Conservation (phyloP, 306 rosid species). For the Trichosanthes truncata region DNA sequence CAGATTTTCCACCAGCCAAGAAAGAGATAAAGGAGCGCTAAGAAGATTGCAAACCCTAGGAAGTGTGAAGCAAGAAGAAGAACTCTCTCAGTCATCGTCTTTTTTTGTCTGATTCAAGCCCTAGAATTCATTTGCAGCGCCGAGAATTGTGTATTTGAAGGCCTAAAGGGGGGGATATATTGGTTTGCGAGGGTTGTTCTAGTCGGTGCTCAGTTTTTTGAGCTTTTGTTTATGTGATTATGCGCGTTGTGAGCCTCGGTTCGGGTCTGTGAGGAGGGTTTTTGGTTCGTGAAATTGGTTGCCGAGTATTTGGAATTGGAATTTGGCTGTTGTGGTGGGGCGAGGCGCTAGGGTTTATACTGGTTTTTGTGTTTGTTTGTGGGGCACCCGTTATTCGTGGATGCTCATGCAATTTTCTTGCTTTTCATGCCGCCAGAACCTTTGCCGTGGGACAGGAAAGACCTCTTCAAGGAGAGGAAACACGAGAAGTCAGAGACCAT, state of each 20-base stretch:
- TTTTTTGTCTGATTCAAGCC: slow-evolving; percentile 30
- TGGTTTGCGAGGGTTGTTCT: slow-evolving; percentile 18
- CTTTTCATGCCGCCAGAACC: slow-evolving; percentile 99
- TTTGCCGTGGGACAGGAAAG: slow-evolving; percentile 96
- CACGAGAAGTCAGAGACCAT: slow-evolving; percentile 82
- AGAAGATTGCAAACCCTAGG: slow-evolving; percentile 19
- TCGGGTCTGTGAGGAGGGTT: slow-evolving; percentile 8
- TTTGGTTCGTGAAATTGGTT: background rate
- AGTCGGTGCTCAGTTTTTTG: slow-evolving; percentile 24
- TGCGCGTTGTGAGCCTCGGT: slow-evolving; percentile 26
- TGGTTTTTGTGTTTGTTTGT: slow-evolving; percentile 2
- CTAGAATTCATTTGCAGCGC: slow-evolving; percentile 2
- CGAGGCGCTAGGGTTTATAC: background rate
- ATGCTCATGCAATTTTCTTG: slow-evolving; percentile 76
- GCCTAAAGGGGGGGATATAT: slow-evolving; percentile 16
- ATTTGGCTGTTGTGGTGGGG: background rate
- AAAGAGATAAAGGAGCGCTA: slow-evolving; percentile 16
- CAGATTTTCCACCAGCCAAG: slow-evolving; percentile 47
- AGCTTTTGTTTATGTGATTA: background rate
- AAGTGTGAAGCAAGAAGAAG: background rate
- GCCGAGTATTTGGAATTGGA: background rate
- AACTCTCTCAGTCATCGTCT: background rate
- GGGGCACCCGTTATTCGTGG: slow-evolving; percentile 15
- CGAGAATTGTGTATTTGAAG: background rate
- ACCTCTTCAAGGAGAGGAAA: slow-evolving; percentile 96